These are phyloP conservation scores for Luffa acutangula DNA, from an alignment of 306 rosid genomes.

Conservation along the genomic window DNA sequence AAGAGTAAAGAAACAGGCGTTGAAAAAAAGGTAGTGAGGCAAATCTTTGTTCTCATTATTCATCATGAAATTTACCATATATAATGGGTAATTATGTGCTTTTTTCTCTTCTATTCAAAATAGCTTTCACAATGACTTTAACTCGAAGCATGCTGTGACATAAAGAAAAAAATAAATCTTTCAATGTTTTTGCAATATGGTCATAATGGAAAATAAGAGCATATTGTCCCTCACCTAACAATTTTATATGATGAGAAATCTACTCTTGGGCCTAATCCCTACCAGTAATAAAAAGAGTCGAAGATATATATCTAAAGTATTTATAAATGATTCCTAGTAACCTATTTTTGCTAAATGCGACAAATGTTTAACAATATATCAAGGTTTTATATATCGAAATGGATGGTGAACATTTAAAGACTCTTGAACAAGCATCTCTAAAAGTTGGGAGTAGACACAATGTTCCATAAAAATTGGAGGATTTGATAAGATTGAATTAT, in stretches of 20 bases:
- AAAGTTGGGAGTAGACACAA: neutral
- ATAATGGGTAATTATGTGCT: neutral
- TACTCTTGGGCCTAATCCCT: neutral
- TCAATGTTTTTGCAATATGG: neutral
- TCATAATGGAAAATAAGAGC: neutral
- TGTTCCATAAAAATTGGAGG: too few species aligned
- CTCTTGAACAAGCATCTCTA: neutral
- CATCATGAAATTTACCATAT: neutral
- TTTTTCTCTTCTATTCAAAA: neutral
- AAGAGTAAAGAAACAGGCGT: conserved; percentile 2
- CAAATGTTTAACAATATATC: too few species aligned
- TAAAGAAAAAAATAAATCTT: neutral
- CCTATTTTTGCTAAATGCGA: neutral
- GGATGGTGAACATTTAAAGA: neutral
- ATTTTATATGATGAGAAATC: neutral
- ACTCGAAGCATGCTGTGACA: neutral
- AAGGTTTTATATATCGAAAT: too few species aligned
- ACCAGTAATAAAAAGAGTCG: neutral
- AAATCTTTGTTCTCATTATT: neutral
- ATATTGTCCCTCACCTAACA: neutral
- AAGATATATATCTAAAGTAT: neutral
- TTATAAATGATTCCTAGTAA: neutral
- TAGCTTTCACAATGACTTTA: neutral
- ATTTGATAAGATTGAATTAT: too few species aligned
- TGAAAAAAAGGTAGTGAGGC: neutral